phyloP scores from a whole-genome alignment of 208 protist genomes.

The Acanthamoeba divionensis region DNA sequence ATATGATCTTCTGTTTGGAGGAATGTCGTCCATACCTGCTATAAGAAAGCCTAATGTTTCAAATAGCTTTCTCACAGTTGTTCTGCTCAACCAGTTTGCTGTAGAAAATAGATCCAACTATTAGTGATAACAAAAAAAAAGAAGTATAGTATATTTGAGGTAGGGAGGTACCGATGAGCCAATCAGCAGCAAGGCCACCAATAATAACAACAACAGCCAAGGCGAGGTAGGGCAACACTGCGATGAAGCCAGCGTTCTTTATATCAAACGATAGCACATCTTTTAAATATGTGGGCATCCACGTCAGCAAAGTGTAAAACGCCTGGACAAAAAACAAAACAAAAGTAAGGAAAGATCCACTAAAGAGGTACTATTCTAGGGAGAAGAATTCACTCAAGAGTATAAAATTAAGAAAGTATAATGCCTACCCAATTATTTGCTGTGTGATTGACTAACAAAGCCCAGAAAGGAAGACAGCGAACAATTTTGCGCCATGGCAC shows the following conservation, averaged over 20 bases:
- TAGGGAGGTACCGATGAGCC: neutral
- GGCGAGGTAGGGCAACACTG: neutral
- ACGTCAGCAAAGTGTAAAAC: slow-evolving; percentile 17
- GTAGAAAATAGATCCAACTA: neutral
- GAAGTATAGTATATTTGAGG: neutral
- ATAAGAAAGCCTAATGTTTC: neutral
- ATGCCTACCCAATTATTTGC: neutral
- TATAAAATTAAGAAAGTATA: neutral
- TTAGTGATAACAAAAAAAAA: neutral
- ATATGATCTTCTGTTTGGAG: no score
- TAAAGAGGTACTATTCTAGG: neutral
- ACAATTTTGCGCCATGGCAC: neutral
- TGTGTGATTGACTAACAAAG: neutral
- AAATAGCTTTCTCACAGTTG: neutral
- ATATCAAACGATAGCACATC: slow-evolving; percentile 15
- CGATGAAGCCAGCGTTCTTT: neutral
- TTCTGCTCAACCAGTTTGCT: slow-evolving; percentile 6
- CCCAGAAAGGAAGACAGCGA: slow-evolving; percentile 26
- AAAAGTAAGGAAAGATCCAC: neutral
- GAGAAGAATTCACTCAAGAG: no score
- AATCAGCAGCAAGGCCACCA: neutral
- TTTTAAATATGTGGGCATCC: slow-evolving; percentile 9
- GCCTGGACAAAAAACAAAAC: neutral
- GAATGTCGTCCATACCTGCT: no score
- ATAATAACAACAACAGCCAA: neutral